A percentile compares a stretch with the other conserved stretches of the same genome.
Conservation (phyloP, 2,329 filamentous ascomycete genomes). For the Trichoderma gracile region DNA sequence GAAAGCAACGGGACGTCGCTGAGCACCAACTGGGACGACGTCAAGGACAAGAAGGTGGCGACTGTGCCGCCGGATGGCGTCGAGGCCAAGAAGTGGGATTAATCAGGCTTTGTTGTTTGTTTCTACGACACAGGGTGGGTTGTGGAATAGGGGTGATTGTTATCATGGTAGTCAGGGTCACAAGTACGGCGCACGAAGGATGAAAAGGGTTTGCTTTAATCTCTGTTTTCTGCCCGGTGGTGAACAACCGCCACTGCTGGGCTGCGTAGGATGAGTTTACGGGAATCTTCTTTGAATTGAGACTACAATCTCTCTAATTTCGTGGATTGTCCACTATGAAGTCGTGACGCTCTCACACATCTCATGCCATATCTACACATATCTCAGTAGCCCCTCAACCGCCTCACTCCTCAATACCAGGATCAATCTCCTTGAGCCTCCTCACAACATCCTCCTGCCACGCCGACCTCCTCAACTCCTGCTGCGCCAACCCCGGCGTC, state of each 20-base stretch:
- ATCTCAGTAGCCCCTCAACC: too few relatives aligned
- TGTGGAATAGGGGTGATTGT: background rate
- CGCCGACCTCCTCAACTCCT: constrained; percentile 31
- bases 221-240: background rate
- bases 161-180: background rate
- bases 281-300: background rate
- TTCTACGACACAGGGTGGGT: too few relatives aligned
- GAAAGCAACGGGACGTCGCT: constrained; percentile 93
- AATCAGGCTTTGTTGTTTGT: constrained; percentile 23
- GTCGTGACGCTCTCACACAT: background rate
- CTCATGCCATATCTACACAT: background rate
- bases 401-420: background rate
- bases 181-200: constrained; percentile 6
- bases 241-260: background rate
- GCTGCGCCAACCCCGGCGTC: constrained; percentile 33
- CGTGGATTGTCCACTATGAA: background rate
- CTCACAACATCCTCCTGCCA: constrained; percentile 36
- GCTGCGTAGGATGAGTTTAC: background rate
- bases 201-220: constrained; percentile 9
- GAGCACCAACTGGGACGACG: constrained; percentile 89
- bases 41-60: constrained; percentile 70
- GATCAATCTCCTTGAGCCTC: constrained; percentile 31
- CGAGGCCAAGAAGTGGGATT: constrained; percentile 70
- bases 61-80: constrained; percentile 75
- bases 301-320: background rate